These are phyloP conservation scores for Fusarium sp. DNA, from an alignment of 2,329 filamentous ascomycete genomes.

Conservation along the genomic window DNA sequence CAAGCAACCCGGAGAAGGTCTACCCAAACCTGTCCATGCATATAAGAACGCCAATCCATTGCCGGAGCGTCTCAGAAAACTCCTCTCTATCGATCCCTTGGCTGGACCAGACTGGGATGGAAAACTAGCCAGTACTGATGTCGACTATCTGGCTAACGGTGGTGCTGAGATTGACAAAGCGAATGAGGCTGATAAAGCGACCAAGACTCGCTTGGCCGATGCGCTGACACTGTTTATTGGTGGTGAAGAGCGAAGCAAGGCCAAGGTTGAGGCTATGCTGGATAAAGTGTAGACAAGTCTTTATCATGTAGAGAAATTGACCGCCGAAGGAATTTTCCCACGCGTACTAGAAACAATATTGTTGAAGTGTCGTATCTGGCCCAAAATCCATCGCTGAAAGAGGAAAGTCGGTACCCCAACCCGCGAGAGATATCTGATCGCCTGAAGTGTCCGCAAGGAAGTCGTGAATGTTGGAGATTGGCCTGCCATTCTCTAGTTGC, in stretches of 20 bases:
- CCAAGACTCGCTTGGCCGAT: slow-evolving; percentile 50
- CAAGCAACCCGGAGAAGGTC: slow-evolving; percentile 51
- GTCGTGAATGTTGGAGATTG: background rate
- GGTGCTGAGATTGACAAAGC: slow-evolving; percentile 56
- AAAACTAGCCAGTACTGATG: slow-evolving; percentile 51
- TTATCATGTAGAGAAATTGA: no score
- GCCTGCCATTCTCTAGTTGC: background rate
- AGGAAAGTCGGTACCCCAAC: background rate
- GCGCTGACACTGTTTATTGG: slow-evolving; percentile 55
- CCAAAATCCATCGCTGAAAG: background rate
- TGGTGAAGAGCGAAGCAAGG: slow-evolving; percentile 52
- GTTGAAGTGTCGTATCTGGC: background rate
- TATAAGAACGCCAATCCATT: slow-evolving; percentile 50
- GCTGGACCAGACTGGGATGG: slow-evolving; percentile 51
- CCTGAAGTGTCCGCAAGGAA: background rate
- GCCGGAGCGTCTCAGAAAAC: slow-evolving; percentile 49
- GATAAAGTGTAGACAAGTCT: slow-evolving; percentile 19
- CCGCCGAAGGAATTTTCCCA: fast-evolving
- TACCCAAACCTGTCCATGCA: slow-evolving; percentile 53
- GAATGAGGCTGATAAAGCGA: slow-evolving; percentile 52
- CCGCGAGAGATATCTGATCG: background rate
- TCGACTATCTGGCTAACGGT: slow-evolving; percentile 59
- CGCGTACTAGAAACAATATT: background rate
- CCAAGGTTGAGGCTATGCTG: slow-evolving; percentile 48
- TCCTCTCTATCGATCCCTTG: slow-evolving; percentile 54